Evolutionary conservation across 257 asterid species (phyloP).

Genomic region (Parsonsia alboflavescens): DNA sequence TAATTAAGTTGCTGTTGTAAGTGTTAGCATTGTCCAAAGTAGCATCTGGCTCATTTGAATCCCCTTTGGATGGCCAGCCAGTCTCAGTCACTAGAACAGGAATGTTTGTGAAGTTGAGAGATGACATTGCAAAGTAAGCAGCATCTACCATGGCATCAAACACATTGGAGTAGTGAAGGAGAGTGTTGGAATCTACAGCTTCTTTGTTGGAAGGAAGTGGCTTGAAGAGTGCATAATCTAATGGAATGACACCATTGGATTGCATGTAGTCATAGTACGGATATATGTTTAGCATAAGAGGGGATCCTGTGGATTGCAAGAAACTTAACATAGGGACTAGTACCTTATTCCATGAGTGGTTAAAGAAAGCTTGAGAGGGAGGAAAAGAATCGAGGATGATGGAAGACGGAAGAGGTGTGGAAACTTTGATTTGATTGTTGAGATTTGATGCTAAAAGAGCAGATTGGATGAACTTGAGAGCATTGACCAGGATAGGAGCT

Average conservation of each 20-base stretch:
- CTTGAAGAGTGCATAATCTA: conserved; percentile 77
- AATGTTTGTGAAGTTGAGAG: conserved; percentile 71
- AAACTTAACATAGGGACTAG: conserved; percentile 58
- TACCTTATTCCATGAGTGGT: conserved; percentile 53
- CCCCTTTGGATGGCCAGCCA: conserved; percentile 93
- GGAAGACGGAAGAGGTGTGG: conserved; percentile 71
- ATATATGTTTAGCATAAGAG: conserved; percentile 68
- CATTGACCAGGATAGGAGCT: conserved; percentile 51
- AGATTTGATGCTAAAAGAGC: conserved; percentile 79
- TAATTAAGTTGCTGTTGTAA: conserved; percentile 74
- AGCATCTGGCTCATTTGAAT: conserved; percentile 73
- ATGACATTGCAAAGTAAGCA: conserved; percentile 75
- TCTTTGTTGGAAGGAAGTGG: conserved; percentile 74
- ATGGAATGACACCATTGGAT: conserved; percentile 69
- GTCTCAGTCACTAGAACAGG: conserved; percentile 81
- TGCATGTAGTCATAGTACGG: conserved; percentile 69
- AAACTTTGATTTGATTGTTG: conserved; percentile 60
- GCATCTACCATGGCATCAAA: conserved; percentile 92
- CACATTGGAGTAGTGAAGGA: conserved; percentile 72
- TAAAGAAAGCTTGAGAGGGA: conserved; percentile 74
- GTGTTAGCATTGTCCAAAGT: conserved; percentile 74
- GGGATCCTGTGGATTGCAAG: conserved; percentile 58
- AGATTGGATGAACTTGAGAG: conserved; percentile 65
- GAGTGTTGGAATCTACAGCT: conserved; percentile 85
- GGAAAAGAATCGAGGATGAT: conserved; percentile 74